Percentiles rank a stretch among this genome's conserved stretches.
Evolutionary conservation across 768 basidiomycete species (phyloP).

Genomic region (Trametes cingulata): DNA sequence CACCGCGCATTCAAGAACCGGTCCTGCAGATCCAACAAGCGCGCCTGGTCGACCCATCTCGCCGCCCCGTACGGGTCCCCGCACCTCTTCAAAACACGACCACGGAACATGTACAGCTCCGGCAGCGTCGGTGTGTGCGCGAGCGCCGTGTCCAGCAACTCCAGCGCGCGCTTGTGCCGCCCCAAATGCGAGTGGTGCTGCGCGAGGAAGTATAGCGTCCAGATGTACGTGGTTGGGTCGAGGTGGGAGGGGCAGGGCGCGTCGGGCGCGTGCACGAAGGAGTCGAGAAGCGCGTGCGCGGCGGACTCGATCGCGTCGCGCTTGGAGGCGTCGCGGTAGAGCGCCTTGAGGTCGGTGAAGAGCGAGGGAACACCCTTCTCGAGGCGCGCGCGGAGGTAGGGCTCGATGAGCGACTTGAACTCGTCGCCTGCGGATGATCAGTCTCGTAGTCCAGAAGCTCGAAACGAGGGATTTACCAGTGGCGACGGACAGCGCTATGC

Average conservation of each 20-base stretch:
- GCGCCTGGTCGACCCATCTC: constrained; percentile 73
- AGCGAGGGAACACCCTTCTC: constrained; percentile 89
- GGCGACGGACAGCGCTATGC: constrained; percentile 71
- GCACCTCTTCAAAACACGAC: constrained; percentile 80
- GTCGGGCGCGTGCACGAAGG: constrained; percentile 39
- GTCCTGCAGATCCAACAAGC: constrained; percentile 89
- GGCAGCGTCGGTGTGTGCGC: constrained; percentile 92
- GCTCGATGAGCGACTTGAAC: constrained; percentile 63
- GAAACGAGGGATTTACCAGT: constrained; percentile 37
- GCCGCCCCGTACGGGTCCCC: constrained; percentile 82
- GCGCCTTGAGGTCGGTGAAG: constrained; percentile 87
- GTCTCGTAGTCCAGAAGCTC: background rate
- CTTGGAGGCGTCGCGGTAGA: constrained; percentile 71
- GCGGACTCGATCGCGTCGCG: constrained; percentile 68
- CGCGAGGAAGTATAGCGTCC: constrained; percentile 94
- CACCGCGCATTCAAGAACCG: constrained; percentile 92
- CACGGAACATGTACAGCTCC: constrained; percentile 82
- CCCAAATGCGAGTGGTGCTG: constrained; percentile 79
- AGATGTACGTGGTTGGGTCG: constrained; percentile 82
- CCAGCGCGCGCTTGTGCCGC: constrained; percentile 50
- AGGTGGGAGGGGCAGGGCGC: constrained; percentile 35
- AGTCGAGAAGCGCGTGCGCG: constrained; percentile 50
- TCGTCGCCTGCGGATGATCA: constrained; percentile 48
- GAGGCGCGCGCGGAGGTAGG: constrained; percentile 71
- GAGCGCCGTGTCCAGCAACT: constrained; percentile 64